phyloP scores from a whole-genome alignment of 202 grass and related monocot genomes.

The Saccharum hybrid region DNA sequence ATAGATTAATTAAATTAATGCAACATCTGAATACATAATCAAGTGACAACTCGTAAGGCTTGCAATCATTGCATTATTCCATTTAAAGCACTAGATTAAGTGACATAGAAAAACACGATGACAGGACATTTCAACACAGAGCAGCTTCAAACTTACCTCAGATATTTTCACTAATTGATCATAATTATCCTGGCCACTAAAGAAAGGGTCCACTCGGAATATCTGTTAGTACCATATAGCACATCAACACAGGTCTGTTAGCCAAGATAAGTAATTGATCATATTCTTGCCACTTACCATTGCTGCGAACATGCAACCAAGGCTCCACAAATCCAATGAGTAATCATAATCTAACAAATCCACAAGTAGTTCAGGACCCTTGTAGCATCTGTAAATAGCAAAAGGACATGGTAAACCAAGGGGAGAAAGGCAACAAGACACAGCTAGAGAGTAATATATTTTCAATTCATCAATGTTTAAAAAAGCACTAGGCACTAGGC shows the following conservation, averaged over 20 bases:
- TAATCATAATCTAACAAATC: conserved; percentile 98
- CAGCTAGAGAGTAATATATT: conserved; percentile 8
- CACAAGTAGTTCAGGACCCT: conserved; percentile 95
- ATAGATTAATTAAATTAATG: background rate
- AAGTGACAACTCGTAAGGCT: conserved; percentile 20
- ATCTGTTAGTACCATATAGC: conserved; percentile 56
- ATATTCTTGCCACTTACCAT: conserved; percentile 64
- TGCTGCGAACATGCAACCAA: conserved; percentile 94
- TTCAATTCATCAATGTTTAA: background rate
- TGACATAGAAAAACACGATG: background rate
- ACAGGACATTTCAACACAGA: conserved; percentile 7
- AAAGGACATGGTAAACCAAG: background rate
- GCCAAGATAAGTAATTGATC: conserved; percentile 31
- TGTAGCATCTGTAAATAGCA: conserved; percentile 63
- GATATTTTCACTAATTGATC: conserved; percentile 96
- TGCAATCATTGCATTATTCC: background rate
- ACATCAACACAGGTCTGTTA: conserved; percentile 30
- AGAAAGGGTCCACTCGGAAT: conserved; percentile 87
- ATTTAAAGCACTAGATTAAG: conserved; percentile 24
- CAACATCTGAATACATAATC: conserved; percentile 7
- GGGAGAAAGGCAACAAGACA: background rate
- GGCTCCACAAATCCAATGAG: conserved; percentile 97
- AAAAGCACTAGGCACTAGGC: background rate
- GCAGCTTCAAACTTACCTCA: conserved; percentile 61
- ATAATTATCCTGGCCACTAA: conserved; percentile 90